A percentile compares a stretch with the other conserved stretches of the same genome.
These are phyloP conservation scores for Mallotus nudiflorus DNA, from an alignment of 345 rosid species.

Conservation along the genomic window DNA sequence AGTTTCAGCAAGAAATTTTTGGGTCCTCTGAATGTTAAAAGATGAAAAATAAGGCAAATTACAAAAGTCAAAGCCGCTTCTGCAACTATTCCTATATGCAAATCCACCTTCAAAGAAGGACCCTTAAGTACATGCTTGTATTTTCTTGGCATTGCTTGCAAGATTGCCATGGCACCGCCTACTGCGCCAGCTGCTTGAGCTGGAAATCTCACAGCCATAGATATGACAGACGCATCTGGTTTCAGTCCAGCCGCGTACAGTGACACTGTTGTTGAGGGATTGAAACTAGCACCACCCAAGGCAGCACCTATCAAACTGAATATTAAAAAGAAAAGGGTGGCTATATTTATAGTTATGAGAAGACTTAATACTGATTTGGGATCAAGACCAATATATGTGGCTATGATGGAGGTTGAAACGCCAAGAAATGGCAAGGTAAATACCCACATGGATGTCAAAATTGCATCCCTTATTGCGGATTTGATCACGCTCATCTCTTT, in stretches of 20 bases:
- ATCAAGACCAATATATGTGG: conserved; percentile 9
- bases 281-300: conserved; percentile 35
- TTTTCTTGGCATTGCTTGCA: conserved; percentile 11
- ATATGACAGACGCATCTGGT: conserved; percentile 30
- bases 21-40: conserved; percentile 17
- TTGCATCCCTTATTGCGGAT: conserved; percentile 20
- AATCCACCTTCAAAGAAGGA: conserved; percentile 24
- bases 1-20: conserved; percentile 12
- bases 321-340: conserved; percentile 19
- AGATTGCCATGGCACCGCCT: conserved; percentile 22
- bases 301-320: conserved; percentile 26
- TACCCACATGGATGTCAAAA: conserved; percentile 32
- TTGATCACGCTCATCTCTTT: conserved; percentile 18
- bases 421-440: conserved; percentile 22
- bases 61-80: conserved; percentile 23
- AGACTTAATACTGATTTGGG: conserved; percentile 13
- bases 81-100: conserved; percentile 28
- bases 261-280: conserved; percentile 25
- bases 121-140: conserved; percentile 20
- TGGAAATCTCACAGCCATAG: conserved; percentile 42
- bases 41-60: conserved; percentile 9
- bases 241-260: conserved; percentile 27
- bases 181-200: conserved; percentile 28
- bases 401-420: conserved; percentile 12
- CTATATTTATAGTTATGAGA: conserved; percentile 22